A percentile compares a stretch with the other conserved stretches of the same genome.
Evolutionary conservation across 441 rosid genomes (phyloP).

Genomic region (Mallotus repandus): DNA sequence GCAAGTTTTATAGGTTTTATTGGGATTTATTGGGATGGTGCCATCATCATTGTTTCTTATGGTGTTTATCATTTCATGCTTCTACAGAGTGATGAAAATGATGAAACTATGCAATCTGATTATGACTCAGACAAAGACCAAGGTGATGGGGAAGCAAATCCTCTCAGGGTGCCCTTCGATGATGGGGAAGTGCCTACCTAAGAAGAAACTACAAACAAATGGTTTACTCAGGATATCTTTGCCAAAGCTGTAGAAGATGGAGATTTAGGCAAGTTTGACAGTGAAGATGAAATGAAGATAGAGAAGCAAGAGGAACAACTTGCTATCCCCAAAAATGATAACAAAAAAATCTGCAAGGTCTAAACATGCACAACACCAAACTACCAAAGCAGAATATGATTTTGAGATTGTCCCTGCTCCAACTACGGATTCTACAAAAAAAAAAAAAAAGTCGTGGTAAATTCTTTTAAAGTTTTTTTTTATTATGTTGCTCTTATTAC

Average conservation of each 20-base stretch:
- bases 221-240: constrained; percentile 90
- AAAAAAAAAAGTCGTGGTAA: too few relatives aligned
- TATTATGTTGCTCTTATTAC: too few relatives aligned
- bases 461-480: too few relatives aligned
- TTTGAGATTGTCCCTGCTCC: constrained; percentile 87
- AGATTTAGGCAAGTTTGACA: constrained; percentile 52
- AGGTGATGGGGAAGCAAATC: constrained; percentile 66
- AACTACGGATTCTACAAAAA: constrained; percentile 52
- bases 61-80: not conserved
- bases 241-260: constrained; percentile 81
- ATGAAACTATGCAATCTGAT: constrained; percentile 44
- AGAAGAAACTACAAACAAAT: constrained; percentile 71
- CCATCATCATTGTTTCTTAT: not conserved
- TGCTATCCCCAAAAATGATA: constrained; percentile 26
- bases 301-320: constrained; percentile 28
- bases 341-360: constrained; percentile 24
- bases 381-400: constrained; percentile 47
- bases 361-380: constrained; percentile 19
- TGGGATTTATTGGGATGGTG: not conserved
- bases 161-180: constrained; percentile 69
- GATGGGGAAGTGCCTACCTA: constrained; percentile 60
- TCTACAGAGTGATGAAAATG: constrained; percentile 54
- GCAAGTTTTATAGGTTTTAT: not conserved
- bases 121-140: constrained; percentile 70
- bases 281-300: constrained; percentile 53